Evolutionary conservation across 176 grass and related monocot species (phyloP).

Genomic region (Bothriochloa decipiens): DNA sequence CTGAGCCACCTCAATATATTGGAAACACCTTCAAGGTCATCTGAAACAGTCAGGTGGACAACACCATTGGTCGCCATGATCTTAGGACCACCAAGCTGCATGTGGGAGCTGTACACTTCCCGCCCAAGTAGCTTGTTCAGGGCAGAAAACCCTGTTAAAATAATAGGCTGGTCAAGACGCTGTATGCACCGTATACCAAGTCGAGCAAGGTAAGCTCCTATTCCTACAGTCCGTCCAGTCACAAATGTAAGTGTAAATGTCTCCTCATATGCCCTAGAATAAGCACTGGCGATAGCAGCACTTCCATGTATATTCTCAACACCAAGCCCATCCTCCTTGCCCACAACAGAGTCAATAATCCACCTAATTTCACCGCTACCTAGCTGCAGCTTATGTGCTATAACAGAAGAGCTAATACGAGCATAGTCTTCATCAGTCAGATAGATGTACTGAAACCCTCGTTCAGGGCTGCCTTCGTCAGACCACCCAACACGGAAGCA

Average conservation of each 20-base stretch:
- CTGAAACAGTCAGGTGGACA: conserved; percentile 86
- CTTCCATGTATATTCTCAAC: conserved; percentile 97
- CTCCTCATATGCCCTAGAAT: conserved; percentile 94
- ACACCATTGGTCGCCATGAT: conserved; percentile 99
- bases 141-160: conserved; percentile 84
- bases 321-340: conserved; percentile 94
- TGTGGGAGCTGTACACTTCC: conserved; percentile 96
- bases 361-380: conserved; percentile 85
- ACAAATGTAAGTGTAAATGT: conserved; percentile 98
- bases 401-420: conserved; percentile 73
- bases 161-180: conserved; percentile 89
- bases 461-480: conserved; percentile 75
- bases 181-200: conserved; percentile 99
- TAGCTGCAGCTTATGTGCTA: conserved; percentile 82
- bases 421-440: conserved; percentile 79
- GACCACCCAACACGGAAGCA: conserved; percentile 90
- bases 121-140: conserved; percentile 98
- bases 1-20: conserved; percentile 95
- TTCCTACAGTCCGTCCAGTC: conserved; percentile 85
- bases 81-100: conserved; percentile 98
- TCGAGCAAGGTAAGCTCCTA: conserved; percentile 94
- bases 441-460: conserved; percentile 90
- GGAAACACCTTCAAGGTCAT: conserved; percentile 95
- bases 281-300: conserved; percentile 92
- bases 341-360: conserved; percentile 91